Evolutionary conservation across 1,284 basidiomycete species (phyloP).

Genomic region (Austropuccinia psidii): DNA sequence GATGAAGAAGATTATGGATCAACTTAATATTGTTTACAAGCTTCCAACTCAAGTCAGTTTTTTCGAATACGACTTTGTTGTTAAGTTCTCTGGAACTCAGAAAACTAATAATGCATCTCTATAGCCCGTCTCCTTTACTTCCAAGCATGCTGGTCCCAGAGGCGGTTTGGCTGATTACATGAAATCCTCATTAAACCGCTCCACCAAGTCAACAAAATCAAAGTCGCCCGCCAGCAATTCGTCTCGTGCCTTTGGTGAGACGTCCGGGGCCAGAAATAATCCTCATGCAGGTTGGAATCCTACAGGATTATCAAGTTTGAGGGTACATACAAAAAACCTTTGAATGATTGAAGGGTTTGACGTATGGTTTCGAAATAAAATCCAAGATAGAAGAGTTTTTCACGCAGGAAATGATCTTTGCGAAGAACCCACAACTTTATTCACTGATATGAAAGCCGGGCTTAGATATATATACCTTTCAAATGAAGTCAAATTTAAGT

Average conservation of each 20-base stretch:
- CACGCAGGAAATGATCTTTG: no score
- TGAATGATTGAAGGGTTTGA: not conserved
- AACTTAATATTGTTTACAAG: slow-evolving; percentile 62
- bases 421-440: no score
- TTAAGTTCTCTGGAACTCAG: not conserved
- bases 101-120: not conserved
- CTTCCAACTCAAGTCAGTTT: slow-evolving; percentile 56
- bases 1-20: slow-evolving; percentile 62
- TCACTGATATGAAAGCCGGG: no score
- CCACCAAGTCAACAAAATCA: no score
- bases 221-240: not conserved
- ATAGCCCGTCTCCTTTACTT: not conserved
- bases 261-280: not conserved
- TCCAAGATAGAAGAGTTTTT: not conserved
- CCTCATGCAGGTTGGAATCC: not conserved
- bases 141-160: not conserved
- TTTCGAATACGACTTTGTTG: not conserved
- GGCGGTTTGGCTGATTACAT: not conserved
- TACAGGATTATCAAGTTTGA: not conserved
- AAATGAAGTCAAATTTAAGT: no score
- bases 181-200: no score
- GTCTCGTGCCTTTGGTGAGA: not conserved
- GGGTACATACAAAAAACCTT: not conserved
- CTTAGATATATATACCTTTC: no score
- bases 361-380: not conserved